Evolutionary conservation across 257 asterid genomes (phyloP), one percentile per base, ranked within the genome.

Genomic region (Nicotiana benthamiana): DNA sequence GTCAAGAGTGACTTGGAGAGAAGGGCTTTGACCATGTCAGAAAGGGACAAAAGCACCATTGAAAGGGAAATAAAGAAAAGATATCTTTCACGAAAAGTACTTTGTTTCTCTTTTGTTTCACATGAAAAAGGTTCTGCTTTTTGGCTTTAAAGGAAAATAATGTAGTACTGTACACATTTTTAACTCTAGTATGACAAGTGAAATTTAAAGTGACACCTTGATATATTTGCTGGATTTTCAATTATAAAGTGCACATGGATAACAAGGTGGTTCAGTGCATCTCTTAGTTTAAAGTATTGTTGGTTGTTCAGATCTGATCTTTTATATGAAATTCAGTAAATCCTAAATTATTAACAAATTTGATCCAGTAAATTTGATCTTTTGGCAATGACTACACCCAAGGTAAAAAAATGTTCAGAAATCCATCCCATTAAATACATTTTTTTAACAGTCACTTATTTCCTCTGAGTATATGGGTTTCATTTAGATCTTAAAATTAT

Each of bases 21-120:
- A 24, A 80, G 79, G 88, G 76, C 75, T 84, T 80, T 87, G 90
- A 87, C 90, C 83, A 84, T 61, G 53, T 82, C 82, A 80, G 57
- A 77, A 83, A 57, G 72, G 24, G 88, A 83, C 86, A 83, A 86
- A 80, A 64, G 65, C 34, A 63, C 34, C 75, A 57, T 79, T 43
- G 60, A 72, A 70, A 17, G n/a, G 75, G 56, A 61, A 60, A 84
- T 81, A 84, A 53, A 64, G 54, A 78, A 27, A 46, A 13, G 40
- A 6, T 18, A 24, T 15, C 13, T 51, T 77, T 54, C 9, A 54
- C 6, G 8, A 52, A 76, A 54, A 27, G 18, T 24, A 78, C 48
- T 12, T 78, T 74, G 36, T 70, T 22, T 22, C 13, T 5, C 60
- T 34, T 70, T 70, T 22, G 46, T 74, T 74, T 74, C 61, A 74